These are phyloP conservation scores for Aspergillus pseudonomiae DNA, from an alignment of 2,329 filamentous ascomycete species.

Conservation along the genomic window DNA sequence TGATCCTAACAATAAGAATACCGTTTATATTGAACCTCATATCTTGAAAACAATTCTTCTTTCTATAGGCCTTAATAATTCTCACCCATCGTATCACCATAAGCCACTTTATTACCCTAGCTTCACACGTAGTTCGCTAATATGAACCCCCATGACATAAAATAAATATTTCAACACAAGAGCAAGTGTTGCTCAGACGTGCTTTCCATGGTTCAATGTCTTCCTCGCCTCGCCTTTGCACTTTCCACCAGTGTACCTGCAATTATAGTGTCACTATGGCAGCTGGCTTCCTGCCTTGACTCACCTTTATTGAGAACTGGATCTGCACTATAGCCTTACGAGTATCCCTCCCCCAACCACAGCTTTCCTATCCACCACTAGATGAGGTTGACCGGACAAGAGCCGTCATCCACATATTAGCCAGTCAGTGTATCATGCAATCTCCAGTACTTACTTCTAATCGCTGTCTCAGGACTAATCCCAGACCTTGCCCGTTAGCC, in stretches of 20 bases:
- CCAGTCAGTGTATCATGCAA: not conserved
- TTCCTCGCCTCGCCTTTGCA: not conserved
- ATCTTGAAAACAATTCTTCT: too few species aligned
- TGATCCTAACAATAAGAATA: too few species aligned
- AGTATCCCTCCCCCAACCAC: not conserved
- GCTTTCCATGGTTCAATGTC: not conserved
- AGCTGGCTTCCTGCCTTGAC: not conserved
- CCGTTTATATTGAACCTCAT: too few species aligned
- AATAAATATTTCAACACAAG: not conserved
- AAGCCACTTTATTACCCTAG: not conserved
- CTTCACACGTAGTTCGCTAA: not conserved
- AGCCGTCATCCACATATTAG: not conserved
- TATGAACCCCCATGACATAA: too few species aligned
- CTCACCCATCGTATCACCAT: not conserved
- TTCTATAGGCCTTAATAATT: too few species aligned
- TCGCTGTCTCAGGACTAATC: not conserved
- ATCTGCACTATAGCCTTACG: not conserved
- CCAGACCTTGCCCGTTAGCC: not conserved
- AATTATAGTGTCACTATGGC: not conserved
- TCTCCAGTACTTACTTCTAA: not conserved
- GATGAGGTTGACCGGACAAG: not conserved
- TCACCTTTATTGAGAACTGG: not conserved
- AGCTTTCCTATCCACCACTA: not conserved
- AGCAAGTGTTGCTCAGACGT: not conserved
- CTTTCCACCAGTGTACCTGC: not conserved